These are phyloP conservation scores for Trypanosoma conorhini DNA, from an alignment of 208 protist species.

Conservation along the genomic window DNA sequence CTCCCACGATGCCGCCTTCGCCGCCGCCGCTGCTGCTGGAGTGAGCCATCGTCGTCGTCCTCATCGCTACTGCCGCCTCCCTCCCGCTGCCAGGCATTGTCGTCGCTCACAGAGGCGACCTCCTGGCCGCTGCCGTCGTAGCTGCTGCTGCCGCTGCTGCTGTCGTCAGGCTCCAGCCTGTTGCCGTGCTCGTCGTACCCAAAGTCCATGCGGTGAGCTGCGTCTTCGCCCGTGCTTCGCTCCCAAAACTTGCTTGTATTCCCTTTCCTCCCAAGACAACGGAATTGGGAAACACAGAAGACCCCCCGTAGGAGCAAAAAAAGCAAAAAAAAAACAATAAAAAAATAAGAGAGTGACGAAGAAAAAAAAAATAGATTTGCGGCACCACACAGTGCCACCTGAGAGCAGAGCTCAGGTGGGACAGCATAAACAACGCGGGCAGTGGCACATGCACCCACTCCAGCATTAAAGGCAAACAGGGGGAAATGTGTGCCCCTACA, in stretches of 20 bases:
- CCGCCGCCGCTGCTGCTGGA: background rate
- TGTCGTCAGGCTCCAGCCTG: constrained; percentile 30
- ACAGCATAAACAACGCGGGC: background rate
- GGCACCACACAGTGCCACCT: background rate
- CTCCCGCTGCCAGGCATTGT: constrained; percentile 1
- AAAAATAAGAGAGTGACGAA: no score
- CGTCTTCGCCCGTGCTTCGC: background rate
- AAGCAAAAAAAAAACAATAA: background rate
- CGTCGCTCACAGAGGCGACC: background rate
- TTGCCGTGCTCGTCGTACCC: constrained; percentile 77
- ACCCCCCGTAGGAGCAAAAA: constrained; percentile 12
- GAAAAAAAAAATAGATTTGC: background rate
- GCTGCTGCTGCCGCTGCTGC: constrained; percentile 27
- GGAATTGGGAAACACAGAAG: constrained; percentile 9
- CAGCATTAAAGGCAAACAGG: background rate
- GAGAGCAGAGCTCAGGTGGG: background rate
- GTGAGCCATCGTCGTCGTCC: background rate
- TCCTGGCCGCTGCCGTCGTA: constrained; percentile 6
- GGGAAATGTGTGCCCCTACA: background rate
- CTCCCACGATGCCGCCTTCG: background rate
- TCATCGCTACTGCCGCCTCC: constrained; percentile 2
- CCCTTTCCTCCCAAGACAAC: background rate
- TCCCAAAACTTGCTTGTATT: background rate
- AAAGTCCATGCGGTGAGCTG: constrained; percentile 57
- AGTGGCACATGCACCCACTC: background rate